Base-by-base conservation (phyloP, 306 rosid genomes). In the Lupinus albus region DNA sequence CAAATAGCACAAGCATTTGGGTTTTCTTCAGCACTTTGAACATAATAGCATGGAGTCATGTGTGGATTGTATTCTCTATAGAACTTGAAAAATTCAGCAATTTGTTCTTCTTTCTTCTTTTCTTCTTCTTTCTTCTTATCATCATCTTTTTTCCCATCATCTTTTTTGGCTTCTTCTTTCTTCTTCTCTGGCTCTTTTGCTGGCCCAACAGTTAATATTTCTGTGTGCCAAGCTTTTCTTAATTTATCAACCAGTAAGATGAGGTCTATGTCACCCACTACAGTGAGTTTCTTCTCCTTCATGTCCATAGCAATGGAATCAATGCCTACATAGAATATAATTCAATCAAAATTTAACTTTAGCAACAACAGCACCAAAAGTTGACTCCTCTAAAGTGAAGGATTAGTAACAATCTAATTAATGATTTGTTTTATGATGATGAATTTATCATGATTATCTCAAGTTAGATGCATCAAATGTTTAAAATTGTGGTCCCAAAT, bases 271-370 rank as follows among this genome's bases (percentile, higher is more conserved):
- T 65, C 74, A 1, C 96, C 98, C 15, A 81, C 60, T 14, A 92
- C 89, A 0, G 95, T 92, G 41, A 92, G 20, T 33, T 89, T 92
- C 80, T 67, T 80, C n/a, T 87, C 95, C 39, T 89, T 92, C 96
- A 92, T 87, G 79, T 92, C 87, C 96, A 87, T 76, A 11, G 87
- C 79, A 41, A 92, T 83, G 2, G 96, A 87, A 44, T 92, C 93
- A 64, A 89, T 71, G 70, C 98, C 98, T 89, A 49, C 83, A 81
- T 21, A 46, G 46, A n/a, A 16, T 14, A 33, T 13, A 51, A 8
- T 20, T 14, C 28, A 49, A 15, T 49, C 7, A 41, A 39, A 11
- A 55, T 15, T 53, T 58, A 2, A 4, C 15, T 18, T 11, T 25
- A 25, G 30, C 30, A 25, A 25, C 30, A 25, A 25, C 4, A 2